These are phyloP conservation scores for Lathyrus oleraceus DNA, from an alignment of 306 rosid genomes.

Conservation along the genomic window DNA sequence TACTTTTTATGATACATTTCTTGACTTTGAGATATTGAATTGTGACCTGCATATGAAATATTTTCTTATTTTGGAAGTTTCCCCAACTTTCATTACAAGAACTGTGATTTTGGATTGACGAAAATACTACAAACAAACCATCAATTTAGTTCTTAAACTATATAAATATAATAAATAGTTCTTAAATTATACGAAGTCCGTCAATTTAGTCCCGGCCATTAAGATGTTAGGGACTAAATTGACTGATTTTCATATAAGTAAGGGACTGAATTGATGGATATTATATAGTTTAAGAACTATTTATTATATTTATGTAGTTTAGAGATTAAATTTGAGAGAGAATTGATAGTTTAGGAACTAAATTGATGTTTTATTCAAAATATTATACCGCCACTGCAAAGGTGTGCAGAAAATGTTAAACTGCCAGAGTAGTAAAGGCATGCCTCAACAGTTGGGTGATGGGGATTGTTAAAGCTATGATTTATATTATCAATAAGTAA, in stretches of 20 bases:
- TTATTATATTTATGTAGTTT: too few relatives aligned
- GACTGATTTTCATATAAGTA: too few relatives aligned
- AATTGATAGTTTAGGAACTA: too few relatives aligned
- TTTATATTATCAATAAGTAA: conserved; percentile 23
- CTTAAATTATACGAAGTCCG: too few relatives aligned
- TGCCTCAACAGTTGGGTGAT: not conserved
- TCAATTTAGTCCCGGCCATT: too few relatives aligned
- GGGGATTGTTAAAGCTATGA: conserved; percentile 26
- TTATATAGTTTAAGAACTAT: too few relatives aligned
- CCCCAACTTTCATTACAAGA: not conserved
- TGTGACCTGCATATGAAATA: conserved; percentile 2
- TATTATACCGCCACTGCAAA: not conserved
- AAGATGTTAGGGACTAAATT: too few relatives aligned
- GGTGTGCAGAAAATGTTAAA: conserved; percentile 23
- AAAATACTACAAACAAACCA: not conserved
- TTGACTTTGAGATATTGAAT: conserved; percentile 13
- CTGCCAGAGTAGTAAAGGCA: conserved; percentile 13
- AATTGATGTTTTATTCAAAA: not conserved
- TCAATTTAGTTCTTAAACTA: too few relatives aligned
- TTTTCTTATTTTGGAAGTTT: conserved; percentile 14
- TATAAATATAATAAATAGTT: too few relatives aligned
- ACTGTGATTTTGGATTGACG: conserved; percentile 6
- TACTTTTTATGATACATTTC: conserved; percentile 12
- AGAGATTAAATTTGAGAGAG: too few relatives aligned
- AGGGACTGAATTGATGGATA: too few relatives aligned